These are phyloP conservation scores for Penicillium hesseltinei DNA, from an alignment of 2,329 filamentous ascomycete species.

Conservation along the genomic window DNA sequence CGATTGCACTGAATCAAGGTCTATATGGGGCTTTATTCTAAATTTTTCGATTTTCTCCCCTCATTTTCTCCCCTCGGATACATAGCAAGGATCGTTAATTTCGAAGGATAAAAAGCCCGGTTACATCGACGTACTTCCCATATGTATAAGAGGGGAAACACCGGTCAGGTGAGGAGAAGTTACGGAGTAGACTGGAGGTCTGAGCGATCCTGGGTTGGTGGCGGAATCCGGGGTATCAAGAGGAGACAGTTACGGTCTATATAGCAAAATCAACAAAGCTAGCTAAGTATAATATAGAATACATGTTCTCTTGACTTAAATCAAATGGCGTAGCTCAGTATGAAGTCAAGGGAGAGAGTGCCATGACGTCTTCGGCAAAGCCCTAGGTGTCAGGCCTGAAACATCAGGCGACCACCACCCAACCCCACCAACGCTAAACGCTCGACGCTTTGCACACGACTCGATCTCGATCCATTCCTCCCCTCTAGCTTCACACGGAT, in stretches of 20 bases:
- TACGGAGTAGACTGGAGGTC: neutral
- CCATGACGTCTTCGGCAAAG: conserved; percentile 27
- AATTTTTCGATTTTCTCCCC: neutral
- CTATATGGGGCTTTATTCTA: no score
- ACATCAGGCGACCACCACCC: conserved; percentile 20
- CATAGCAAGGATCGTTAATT: neutral
- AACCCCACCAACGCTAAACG: conserved; percentile 29
- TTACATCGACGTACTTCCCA: neutral
- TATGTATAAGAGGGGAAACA: neutral
- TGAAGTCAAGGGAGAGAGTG: conserved; percentile 2
- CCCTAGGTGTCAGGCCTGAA: conserved; percentile 22
- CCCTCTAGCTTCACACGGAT: conserved; percentile 22
- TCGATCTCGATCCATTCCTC: conserved; percentile 25
- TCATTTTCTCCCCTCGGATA: neutral
- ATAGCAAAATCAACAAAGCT: neutral
- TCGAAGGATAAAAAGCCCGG: neutral
- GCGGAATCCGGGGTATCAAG: conserved; percentile 3
- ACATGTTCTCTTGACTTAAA: neutral
- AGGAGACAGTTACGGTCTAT: neutral
- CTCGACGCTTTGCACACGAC: conserved; percentile 32
- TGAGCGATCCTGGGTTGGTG: conserved; percentile 1
- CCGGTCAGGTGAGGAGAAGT: conserved; percentile 10
- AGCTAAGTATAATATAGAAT: neutral
- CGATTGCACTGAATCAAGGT: neutral
- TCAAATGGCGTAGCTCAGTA: conserved; percentile 3